phyloP scores from a whole-genome alignment of 306 rosid species.

The Hippophae tibetana region DNA sequence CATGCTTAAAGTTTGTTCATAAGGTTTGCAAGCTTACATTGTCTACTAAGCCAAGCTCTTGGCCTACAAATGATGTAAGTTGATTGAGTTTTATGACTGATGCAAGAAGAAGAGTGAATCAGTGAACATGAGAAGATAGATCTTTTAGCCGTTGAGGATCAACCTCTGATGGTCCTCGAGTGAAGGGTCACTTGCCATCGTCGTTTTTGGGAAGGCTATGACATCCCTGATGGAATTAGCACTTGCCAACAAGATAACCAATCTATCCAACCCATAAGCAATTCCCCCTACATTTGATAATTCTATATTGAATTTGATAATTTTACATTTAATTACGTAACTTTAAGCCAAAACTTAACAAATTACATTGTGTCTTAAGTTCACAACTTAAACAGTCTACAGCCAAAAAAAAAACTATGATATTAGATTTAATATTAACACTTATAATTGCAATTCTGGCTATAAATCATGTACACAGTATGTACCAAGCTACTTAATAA shows the following conservation, averaged over 20 bases:
- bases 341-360: no score
- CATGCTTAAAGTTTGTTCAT: not conserved
- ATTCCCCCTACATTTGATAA: slow-evolving; percentile 58
- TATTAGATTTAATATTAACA: no score
- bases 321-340: no score
- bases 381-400: no score
- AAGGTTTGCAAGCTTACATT: slow-evolving; percentile 38
- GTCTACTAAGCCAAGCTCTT: slow-evolving; percentile 64
- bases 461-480: no score
- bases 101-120: slow-evolving; percentile 20
- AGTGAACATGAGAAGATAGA: slow-evolving; percentile 33
- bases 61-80: slow-evolving; percentile 60
- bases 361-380: no score
- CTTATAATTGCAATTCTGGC: no score
- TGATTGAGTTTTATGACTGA: slow-evolving; percentile 74
- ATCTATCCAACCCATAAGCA: slow-evolving; percentile 82
- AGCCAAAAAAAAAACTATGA: no score
- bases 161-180: slow-evolving; percentile 71
- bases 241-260: slow-evolving; percentile 81
- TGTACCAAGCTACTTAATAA: no score
- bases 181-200: slow-evolving; percentile 90
- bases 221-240: slow-evolving; percentile 90
- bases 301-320: no score
- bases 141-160: slow-evolving; percentile 80
- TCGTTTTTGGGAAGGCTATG: slow-evolving; percentile 89